Evolutionary conservation across 768 basidiomycete genomes (phyloP).

Genomic region (Trametes sanguinea): DNA sequence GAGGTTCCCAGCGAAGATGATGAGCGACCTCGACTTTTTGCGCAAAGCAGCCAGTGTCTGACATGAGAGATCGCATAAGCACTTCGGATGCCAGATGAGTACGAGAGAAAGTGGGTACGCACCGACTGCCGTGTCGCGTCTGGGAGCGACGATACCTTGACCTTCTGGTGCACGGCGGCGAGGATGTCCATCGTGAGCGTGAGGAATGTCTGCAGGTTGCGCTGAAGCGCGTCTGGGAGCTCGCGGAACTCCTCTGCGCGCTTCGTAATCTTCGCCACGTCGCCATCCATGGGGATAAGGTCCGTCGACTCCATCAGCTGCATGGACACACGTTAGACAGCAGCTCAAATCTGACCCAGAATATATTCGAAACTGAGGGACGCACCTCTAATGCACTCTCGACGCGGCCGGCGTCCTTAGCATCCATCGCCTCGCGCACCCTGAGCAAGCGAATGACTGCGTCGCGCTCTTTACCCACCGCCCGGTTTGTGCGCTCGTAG

Average conservation of each 20-base stretch:
- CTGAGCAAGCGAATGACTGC: slow-evolving; percentile 74
- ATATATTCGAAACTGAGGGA: slow-evolving; percentile 11
- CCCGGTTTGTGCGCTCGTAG: slow-evolving; percentile 76
- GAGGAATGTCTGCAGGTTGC: slow-evolving; percentile 87
- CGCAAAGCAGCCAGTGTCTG: slow-evolving; percentile 69
- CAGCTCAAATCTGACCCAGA: neutral
- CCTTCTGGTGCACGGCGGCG: slow-evolving; percentile 74
- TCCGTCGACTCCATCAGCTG: slow-evolving; percentile 87
- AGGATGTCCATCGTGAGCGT: slow-evolving; percentile 92
- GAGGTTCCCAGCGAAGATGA: slow-evolving; percentile 86
- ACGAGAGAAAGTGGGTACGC: slow-evolving; percentile 29
- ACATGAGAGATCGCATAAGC: slow-evolving; percentile 14
- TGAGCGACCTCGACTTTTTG: slow-evolving; percentile 81
- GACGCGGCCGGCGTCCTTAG: slow-evolving; percentile 67
- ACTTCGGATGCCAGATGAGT: slow-evolving; percentile 17
- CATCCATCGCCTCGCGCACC: slow-evolving; percentile 79
- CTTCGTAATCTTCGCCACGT: slow-evolving; percentile 81
- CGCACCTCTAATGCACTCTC: slow-evolving; percentile 84
- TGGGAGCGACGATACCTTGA: slow-evolving; percentile 69
- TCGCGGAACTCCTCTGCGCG: slow-evolving; percentile 90
- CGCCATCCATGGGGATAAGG: slow-evolving; percentile 84
- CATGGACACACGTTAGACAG: neutral
- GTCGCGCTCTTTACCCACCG: slow-evolving; percentile 70
- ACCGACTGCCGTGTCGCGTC: slow-evolving; percentile 82
- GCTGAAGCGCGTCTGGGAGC: slow-evolving; percentile 81